Conservation (phyloP, 164 flowering plant genomes). For the Amborella trichopoda region DNA sequence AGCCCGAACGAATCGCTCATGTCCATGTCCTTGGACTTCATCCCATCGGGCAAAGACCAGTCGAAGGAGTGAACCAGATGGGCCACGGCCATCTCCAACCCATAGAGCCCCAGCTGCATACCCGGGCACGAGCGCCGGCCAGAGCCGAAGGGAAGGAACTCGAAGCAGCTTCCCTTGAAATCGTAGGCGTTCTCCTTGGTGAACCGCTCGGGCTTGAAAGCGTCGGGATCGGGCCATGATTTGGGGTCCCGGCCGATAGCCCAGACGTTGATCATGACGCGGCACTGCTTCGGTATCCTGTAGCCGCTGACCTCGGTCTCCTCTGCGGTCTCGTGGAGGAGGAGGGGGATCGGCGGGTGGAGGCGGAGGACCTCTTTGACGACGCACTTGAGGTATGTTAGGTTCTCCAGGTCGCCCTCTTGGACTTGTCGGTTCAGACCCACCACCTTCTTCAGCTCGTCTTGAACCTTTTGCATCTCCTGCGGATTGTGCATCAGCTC, state of each 20-base stretch:
- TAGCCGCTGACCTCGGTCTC: constrained; percentile 55
- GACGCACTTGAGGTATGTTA: constrained; percentile 37
- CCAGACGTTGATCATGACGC: constrained; percentile 60
- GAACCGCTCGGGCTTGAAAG: constrained; percentile 46
- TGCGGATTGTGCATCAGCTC: constrained; percentile 59
- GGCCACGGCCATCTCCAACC: constrained; percentile 52
- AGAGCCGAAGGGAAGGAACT: constrained; percentile 83
- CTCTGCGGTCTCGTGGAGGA: constrained; percentile 70
- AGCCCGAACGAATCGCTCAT: constrained; percentile 74
- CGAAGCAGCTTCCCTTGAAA: constrained; percentile 58
- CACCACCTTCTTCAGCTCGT: constrained; percentile 49
- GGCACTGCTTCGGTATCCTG: constrained; percentile 40
- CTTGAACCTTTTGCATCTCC: constrained; percentile 45
- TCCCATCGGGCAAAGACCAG: constrained; percentile 76
- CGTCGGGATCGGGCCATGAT: constrained; percentile 57
- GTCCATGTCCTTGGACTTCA: constrained; percentile 67
- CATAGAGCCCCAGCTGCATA: constrained; percentile 68
- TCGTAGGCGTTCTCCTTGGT: constrained; percentile 33
- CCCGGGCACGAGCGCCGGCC: constrained; percentile 89
- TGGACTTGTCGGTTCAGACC: constrained; percentile 44
- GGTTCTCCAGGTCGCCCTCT: constrained; percentile 59
- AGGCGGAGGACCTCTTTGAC: constrained; percentile 65
- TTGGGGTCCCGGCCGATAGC: constrained; percentile 53
- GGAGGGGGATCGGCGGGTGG: constrained; percentile 85
- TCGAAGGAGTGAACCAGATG: constrained; percentile 54